phyloP scores from a whole-genome alignment of 2,329 filamentous ascomycete genomes.

The Fusarium sp. region DNA sequence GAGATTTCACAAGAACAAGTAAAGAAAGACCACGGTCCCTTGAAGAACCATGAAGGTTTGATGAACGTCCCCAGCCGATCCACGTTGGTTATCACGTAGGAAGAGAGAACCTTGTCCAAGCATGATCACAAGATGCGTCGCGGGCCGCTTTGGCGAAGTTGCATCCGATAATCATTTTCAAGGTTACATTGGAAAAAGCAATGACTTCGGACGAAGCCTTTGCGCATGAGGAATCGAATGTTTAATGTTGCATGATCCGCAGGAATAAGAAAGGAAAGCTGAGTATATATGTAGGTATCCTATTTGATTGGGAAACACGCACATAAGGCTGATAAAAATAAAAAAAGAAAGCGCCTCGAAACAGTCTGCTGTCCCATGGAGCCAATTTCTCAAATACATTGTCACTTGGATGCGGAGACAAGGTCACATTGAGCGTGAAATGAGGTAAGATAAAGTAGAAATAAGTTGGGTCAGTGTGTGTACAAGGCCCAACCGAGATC shows the following conservation, averaged over 20 bases:
- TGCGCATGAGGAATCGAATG: neutral
- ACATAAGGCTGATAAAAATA: neutral
- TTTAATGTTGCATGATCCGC: neutral
- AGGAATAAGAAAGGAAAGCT: constrained; percentile 5
- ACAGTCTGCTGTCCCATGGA: neutral
- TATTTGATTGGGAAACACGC: neutral
- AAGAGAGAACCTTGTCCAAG: neutral
- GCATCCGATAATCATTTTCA: neutral
- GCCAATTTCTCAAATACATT: neutral
- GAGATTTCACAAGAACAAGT: neutral
- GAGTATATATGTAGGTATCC: neutral
- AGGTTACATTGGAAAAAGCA: neutral
- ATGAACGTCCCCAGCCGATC: neutral
- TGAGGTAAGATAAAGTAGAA: neutral
- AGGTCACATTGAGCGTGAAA: constrained; percentile 6
- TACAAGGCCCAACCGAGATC: neutral
- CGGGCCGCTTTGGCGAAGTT: neutral
- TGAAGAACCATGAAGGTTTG: neutral
- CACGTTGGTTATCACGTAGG: neutral
- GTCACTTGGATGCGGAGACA: constrained; percentile 5
- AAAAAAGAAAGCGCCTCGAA: too few relatives aligned
- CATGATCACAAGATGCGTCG: neutral
- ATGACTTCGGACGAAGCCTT: neutral
- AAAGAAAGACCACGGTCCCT: neutral
- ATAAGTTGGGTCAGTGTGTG: neutral